Evolutionary conservation across 257 asterid genomes (phyloP).

Genomic region (Solanum peruvianum): DNA sequence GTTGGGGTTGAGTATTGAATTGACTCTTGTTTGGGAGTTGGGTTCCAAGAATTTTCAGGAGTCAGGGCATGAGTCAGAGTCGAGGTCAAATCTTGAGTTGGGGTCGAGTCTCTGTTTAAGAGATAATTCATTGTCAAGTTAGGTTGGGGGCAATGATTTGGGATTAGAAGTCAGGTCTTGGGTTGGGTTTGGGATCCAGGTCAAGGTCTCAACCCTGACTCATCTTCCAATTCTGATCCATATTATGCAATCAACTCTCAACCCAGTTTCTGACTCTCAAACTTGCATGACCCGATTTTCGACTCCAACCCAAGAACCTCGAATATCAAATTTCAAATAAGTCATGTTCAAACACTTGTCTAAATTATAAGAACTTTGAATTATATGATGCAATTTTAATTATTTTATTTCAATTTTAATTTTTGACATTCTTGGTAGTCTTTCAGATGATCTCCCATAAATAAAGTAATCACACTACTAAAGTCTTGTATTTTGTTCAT

Average conservation of each 20-base stretch:
- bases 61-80: not conserved
- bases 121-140: not conserved
- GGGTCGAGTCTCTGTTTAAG: accelerated
- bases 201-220: no score
- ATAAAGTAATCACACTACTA: no score
- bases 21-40: accelerated
- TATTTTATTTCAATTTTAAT: no score
- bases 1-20: no score
- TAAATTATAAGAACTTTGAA: not conserved
- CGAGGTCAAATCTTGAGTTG: no score
- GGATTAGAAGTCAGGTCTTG: not conserved
- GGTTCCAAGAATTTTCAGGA: no score
- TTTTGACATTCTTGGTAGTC: no score
- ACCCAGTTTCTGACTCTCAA: no score
- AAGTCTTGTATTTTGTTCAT: not conserved
- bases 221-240: no score
- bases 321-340: not conserved
- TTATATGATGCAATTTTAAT: not conserved
- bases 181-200: not conserved
- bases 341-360: not conserved
- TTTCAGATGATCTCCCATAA: no score
- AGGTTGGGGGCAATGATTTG: not conserved
- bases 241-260: no score
- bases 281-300: not conserved
- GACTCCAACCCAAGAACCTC: not conserved